Percentiles rank a stretch among this genome's conserved stretches.
These are phyloP conservation scores for Fusarium stilboides DNA, from an alignment of 2,329 filamentous ascomycete species.

Conservation along the genomic window DNA sequence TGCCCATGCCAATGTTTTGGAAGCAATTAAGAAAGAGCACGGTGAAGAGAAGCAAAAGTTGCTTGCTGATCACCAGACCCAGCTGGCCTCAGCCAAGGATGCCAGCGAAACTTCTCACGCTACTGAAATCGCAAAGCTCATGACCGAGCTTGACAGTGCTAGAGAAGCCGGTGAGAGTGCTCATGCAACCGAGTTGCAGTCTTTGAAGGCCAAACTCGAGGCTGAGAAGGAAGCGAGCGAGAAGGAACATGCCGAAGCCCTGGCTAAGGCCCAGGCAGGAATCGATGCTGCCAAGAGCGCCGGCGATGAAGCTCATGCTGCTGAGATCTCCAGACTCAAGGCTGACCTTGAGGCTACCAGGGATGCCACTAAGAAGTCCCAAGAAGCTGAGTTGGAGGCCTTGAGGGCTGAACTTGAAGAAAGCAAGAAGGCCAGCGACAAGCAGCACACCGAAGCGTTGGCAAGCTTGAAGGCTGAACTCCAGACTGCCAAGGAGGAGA, in stretches of 20 bases:
- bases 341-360: conserved; percentile 51
- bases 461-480: conserved; percentile 52
- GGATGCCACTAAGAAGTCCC: conserved; percentile 51
- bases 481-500: conserved; percentile 54
- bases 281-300: conserved; percentile 52
- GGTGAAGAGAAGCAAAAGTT: conserved; percentile 57
- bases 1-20: conserved; percentile 61
- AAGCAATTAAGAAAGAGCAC: conserved; percentile 60
- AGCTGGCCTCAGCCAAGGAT: conserved; percentile 53
- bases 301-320: conserved; percentile 51
- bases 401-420: conserved; percentile 60
- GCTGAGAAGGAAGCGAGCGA: conserved; percentile 61
- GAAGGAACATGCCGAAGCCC: conserved; percentile 50
- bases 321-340: conserved; percentile 53
- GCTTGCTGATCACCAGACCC: conserved; percentile 51
- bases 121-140: conserved; percentile 49
- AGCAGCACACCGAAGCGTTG: conserved; percentile 54
- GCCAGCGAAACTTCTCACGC: conserved; percentile 49
- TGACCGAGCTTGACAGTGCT: conserved; percentile 52
- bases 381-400: conserved; percentile 57
- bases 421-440: conserved; percentile 59
- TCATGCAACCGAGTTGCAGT: conserved; percentile 55
- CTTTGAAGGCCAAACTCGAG: conserved; percentile 60
- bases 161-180: conserved; percentile 52
- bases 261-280: conserved; percentile 53